Percentiles rank a stretch among this genome's conserved stretches.
Conservation (phyloP, 345 rosid species). For the Leavenworthia alabamica region DNA sequence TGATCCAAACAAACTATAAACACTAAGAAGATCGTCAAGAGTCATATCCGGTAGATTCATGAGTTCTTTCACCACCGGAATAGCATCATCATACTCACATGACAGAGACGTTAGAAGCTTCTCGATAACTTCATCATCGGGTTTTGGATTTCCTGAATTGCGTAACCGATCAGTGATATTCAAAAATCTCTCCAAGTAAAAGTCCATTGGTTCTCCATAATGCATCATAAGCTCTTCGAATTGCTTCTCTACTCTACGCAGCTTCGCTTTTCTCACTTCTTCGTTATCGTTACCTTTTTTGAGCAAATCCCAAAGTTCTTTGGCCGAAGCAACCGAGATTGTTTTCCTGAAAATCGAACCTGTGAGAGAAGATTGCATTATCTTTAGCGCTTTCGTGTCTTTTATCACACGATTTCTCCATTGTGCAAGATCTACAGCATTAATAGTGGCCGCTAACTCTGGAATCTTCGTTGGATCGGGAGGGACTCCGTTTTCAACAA, state of each 20-base stretch:
- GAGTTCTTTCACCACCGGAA: background rate
- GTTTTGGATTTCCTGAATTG: background rate
- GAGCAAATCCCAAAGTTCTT: slow-evolving; percentile 20
- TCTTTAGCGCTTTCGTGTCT: slow-evolving; percentile 10
- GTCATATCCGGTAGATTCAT: background rate
- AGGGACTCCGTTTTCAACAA: background rate
- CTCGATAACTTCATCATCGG: background rate
- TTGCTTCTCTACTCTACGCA: background rate
- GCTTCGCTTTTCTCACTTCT: background rate
- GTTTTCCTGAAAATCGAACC: slow-evolving; percentile 10
- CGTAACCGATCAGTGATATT: background rate
- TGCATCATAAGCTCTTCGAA: slow-evolving; percentile 9
- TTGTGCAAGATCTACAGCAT: background rate
- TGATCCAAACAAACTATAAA: background rate
- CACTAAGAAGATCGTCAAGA: background rate
- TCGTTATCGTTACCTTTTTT: background rate
- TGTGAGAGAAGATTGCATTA: slow-evolving; percentile 9
- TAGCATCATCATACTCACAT: background rate
- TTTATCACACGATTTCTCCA: background rate
- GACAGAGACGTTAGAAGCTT: background rate
- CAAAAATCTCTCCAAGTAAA: background rate
- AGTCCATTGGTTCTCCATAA: background rate
- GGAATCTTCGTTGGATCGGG: slow-evolving; percentile 13
- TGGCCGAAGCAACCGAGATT: background rate
- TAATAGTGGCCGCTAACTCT: background rate